Conservation (phyloP, 2,329 filamentous ascomycete genomes). For the Rhinocladiella similis region DNA sequence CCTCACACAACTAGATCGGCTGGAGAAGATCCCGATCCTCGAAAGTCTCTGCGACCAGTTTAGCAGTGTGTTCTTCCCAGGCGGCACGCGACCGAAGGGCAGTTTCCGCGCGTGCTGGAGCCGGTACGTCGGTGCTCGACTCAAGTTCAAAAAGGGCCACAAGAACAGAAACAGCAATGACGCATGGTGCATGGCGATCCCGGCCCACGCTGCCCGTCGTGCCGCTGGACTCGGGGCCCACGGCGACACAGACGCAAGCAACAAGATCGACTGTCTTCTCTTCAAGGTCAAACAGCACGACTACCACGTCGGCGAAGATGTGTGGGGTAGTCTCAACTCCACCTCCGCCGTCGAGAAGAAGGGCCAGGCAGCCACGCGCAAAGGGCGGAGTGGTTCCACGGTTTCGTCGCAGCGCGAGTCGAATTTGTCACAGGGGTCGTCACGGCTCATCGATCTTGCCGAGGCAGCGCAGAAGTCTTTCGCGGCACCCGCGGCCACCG, state of each 20-base stretch:
- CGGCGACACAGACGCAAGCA: constrained; percentile 5
- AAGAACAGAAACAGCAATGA: constrained; percentile 27
- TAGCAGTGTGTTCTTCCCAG: constrained; percentile 29
- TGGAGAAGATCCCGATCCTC: constrained; percentile 29
- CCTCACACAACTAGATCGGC: constrained; percentile 23
- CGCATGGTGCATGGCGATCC: constrained; percentile 30
- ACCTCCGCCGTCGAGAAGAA: background rate
- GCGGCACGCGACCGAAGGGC: constrained; percentile 26
- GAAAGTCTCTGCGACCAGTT: constrained; percentile 29
- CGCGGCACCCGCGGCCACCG: background rate
- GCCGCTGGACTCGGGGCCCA: constrained; percentile 31
- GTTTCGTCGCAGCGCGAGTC: background rate
- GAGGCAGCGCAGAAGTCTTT: background rate
- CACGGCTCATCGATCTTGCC: background rate
- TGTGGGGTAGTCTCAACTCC: constrained; percentile 10
- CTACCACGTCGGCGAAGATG: constrained; percentile 22
- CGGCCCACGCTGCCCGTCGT: constrained; percentile 29
- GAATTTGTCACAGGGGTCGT: background rate
- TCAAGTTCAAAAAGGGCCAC: constrained; percentile 32
- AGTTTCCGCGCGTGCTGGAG: constrained; percentile 32
- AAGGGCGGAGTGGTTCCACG: background rate
- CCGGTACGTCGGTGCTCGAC: constrained; percentile 31
- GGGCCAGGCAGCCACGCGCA: background rate
- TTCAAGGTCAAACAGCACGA: constrained; percentile 30
- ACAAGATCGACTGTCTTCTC: constrained; percentile 20